Conservation (phyloP, 2,329 filamentous ascomycete species). For the Botrytis elliptica region DNA sequence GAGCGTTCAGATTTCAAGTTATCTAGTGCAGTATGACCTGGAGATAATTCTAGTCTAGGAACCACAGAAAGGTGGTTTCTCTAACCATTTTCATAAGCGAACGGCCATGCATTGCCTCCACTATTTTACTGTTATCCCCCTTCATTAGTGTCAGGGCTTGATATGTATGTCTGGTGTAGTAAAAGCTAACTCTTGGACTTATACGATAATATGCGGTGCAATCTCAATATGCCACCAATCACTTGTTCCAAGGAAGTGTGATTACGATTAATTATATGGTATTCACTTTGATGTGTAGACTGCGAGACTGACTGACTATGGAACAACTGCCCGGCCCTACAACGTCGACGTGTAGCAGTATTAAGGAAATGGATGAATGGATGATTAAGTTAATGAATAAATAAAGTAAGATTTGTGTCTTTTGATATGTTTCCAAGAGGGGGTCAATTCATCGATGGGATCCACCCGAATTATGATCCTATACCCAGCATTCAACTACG, state of each 20-base stretch:
- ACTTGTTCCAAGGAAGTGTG: neutral
- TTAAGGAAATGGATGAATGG: neutral
- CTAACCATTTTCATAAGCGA: neutral
- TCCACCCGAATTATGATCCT: neutral
- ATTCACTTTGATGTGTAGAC: neutral
- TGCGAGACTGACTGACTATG: neutral
- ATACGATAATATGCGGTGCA: neutral
- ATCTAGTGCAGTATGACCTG: neutral
- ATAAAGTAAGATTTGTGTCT: neutral
- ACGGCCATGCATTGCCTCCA: neutral
- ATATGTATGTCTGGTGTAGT: neutral
- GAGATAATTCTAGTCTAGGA: neutral
- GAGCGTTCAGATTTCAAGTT: neutral
- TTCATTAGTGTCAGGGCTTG: neutral
- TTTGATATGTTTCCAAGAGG: neutral
- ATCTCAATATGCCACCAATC: neutral
- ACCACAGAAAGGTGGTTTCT: neutral
- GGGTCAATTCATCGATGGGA: neutral
- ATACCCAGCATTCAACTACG: neutral
- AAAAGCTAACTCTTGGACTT: neutral
- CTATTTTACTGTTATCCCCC: neutral
- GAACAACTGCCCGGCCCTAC: neutral
- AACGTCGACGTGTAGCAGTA: neutral
- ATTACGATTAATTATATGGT: neutral
- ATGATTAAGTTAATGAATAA: neutral